These are phyloP conservation scores for Poronia punctata DNA, from an alignment of 495 filamentous ascomycete species.

Conservation along the genomic window DNA sequence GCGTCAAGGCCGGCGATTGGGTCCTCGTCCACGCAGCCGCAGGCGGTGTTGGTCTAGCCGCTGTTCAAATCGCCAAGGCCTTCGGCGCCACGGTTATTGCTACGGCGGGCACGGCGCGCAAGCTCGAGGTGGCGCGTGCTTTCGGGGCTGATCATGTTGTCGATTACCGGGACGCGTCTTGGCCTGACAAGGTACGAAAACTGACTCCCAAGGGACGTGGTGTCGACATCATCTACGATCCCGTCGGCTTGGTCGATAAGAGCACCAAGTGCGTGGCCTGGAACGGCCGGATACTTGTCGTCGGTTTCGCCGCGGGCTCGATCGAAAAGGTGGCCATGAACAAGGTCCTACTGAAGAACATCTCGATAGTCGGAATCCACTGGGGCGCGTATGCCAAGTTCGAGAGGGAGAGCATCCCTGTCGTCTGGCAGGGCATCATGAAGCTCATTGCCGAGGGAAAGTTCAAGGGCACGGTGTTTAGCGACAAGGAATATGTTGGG, in stretches of 20 bases:
- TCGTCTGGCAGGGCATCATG: constrained; percentile 78
- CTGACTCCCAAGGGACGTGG: constrained; percentile 63
- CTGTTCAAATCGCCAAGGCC: constrained; percentile 89
- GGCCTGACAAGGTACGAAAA: constrained; percentile 73
- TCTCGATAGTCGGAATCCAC: constrained; percentile 80
- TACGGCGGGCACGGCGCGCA: constrained; percentile 70
- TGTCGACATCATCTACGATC: constrained; percentile 82
- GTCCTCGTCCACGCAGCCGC: constrained; percentile 91
- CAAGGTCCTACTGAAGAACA: constrained; percentile 88
- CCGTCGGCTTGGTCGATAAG: constrained; percentile 75
- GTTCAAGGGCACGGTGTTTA: constrained; percentile 75
- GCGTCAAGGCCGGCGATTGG: constrained; percentile 70
- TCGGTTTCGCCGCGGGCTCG: constrained; percentile 82
- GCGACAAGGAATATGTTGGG: constrained; percentile 73
- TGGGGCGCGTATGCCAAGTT: constrained; percentile 78
- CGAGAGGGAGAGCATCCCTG: constrained; percentile 62
- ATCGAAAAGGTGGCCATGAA: constrained; percentile 94
- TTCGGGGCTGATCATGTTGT: constrained; percentile 83
- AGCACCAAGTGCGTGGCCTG: constrained; percentile 83
- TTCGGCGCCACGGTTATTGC: constrained; percentile 85
- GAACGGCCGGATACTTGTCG: constrained; percentile 80
- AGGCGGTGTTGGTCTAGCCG: constrained; percentile 84
- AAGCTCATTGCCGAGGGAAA: constrained; percentile 68
- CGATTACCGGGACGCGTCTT: constrained; percentile 62
- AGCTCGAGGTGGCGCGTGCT: constrained; percentile 65